Evolutionary conservation across 345 rosid species (phyloP), one percentile per base, ranked within the genome.

Genomic region (Cardiospermum halicacabum): DNA sequence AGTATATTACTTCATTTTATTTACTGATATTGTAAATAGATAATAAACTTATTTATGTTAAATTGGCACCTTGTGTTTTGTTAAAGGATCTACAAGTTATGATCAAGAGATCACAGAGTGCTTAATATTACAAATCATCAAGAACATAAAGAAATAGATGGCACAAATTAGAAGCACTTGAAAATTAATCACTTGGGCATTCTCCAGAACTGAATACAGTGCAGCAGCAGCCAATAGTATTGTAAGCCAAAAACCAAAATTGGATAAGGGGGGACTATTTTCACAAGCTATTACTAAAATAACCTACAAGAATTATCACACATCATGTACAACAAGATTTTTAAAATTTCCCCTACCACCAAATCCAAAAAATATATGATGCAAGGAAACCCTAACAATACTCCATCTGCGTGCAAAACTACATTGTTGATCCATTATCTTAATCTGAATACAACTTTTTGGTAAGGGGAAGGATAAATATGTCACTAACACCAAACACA

Each of bases 301-400:
- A 67, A 58, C 78, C 84, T 75, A 70, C 76, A 77, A 70, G 64
- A 77, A 81, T 68, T 64, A 68, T 67, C 87, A 69, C 77, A 78
- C 74, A 77, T 71, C 84, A 85, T 83, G 77, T 81, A 86, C 88
- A 81, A 67, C 77, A 81, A 61, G 65, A 70, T 68, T 69, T 8
- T 8, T 64, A 58, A 27, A 64, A 69, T 69, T 75, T 74, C 78
- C 84, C 74, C 68, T 69, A 62, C 75, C 74, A 60, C 76, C 78
- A 51, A 43, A 45, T 73, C 57, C 42, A 53, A 64, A 72, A 43
- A 19, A 50, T 13, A n/a, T 65, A 51, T n/a, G 59, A 62, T 48
- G 39, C 19, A 66, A 67, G 65, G 69, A 66, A 69, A 59, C 65
- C 65, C 68, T 69, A 69, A 61, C 43, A 61, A 65, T 67, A 71